Evolutionary conservation across 768 basidiomycete species (phyloP).

Genomic region (Suillus americanus): DNA sequence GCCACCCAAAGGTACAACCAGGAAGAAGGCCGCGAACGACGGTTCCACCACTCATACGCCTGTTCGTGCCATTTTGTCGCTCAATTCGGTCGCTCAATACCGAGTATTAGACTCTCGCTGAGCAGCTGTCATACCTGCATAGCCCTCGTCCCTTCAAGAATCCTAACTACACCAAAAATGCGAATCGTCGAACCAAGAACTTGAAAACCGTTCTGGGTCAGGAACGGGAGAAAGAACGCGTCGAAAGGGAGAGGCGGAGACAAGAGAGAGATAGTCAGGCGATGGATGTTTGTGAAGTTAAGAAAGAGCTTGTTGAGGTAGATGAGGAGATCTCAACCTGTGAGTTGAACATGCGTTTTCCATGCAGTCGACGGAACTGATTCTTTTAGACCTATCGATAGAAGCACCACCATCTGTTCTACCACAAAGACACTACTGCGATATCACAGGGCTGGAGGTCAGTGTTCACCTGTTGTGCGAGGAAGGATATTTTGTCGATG

Average conservation of each 20-base stretch:
- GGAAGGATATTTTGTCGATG: not conserved
- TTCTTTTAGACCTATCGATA: slow-evolving; percentile 63
- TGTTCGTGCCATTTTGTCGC: slow-evolving; percentile 12
- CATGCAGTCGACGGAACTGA: not conserved
- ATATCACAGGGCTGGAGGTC: slow-evolving; percentile 85
- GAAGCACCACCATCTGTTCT: slow-evolving; percentile 83
- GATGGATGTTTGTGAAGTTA: slow-evolving; percentile 57
- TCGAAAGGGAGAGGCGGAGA: slow-evolving; percentile 59
- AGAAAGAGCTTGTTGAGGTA: slow-evolving; percentile 27
- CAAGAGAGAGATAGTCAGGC: slow-evolving; percentile 39
- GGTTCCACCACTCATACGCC: slow-evolving; percentile 19
- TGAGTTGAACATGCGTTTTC: slow-evolving; percentile 32
- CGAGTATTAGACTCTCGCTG: slow-evolving; percentile 60
- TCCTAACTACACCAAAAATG: slow-evolving; percentile 64
- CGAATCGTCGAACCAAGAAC: slow-evolving; percentile 74
- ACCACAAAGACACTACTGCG: slow-evolving; percentile 77
- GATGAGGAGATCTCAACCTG: slow-evolving; percentile 70
- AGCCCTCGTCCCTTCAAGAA: slow-evolving; percentile 79
- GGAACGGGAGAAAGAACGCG: slow-evolving; percentile 75
- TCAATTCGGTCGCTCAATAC: not conserved
- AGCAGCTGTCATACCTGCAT: slow-evolving; percentile 73
- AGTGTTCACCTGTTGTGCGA: slow-evolving; percentile 4
- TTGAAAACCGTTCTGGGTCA: slow-evolving; percentile 75
- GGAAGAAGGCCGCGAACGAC: slow-evolving; percentile 13
- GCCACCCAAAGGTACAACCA: slow-evolving; percentile 30